Evolutionary conservation across 768 basidiomycete species (phyloP), one percentile per base, ranked within the genome.

Genomic region (Xerocomellus dryophilus): DNA sequence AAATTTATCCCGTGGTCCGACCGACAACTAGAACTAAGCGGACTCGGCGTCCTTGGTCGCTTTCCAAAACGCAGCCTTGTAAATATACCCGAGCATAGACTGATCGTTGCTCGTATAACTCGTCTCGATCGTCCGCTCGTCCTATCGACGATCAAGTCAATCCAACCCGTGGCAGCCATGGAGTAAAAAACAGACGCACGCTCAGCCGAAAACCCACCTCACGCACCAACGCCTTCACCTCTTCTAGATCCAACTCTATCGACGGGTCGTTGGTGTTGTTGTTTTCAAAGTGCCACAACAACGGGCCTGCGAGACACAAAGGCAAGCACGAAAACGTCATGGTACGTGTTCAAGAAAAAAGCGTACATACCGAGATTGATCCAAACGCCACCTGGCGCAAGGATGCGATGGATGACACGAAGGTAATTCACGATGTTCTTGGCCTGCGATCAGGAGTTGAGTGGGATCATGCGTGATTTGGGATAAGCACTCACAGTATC

Each of bases 261-360:
- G 90, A 93, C 0, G 84, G 79, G 58, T 96, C 92, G 58, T 84
- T 83, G 39, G 83, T 82, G 50, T 68, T 78, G 65, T 91, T 93
- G 70, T 96, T 95, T 65, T 98, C 95, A 71, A 86, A 98, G 67
- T 98, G 96, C 95, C 96, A 98, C n/a, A 98, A 73, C 1, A 96
- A 73, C 0, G 96, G 96, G 3, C 95, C 94, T 87, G 41, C 48
- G 44, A 40, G 6, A 17, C 8, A 7, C 8, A 20, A 25, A 17
- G 17, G 18, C 14, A 17, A n/a, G 5, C 20, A 14, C 18, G 14
- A 36, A 54, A 8, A 11, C 8, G 9, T 3, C 5, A 5, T 15
- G 43, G 31, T 2, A 25, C 12, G 15, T 6, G 8, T 20, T 27
- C 25, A 14, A 12, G 35, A 18, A 27, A 23, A 20, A 7, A 17